Conservation (phyloP, 768 basidiomycete species). For the Cyclocybe cylindracea region DNA sequence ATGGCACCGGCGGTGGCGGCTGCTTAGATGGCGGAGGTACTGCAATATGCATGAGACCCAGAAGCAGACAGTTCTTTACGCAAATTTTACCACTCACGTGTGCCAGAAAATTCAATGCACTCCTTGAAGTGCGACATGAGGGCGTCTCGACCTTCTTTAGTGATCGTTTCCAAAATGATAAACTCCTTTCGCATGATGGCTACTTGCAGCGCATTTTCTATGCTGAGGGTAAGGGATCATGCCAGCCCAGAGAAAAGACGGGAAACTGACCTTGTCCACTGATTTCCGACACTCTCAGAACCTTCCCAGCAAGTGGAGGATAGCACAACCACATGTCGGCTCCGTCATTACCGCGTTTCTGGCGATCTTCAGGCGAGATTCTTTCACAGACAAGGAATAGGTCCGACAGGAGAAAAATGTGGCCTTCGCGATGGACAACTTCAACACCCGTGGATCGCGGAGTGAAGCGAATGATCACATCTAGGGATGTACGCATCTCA, state of each 20-base stretch:
- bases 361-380: conserved; percentile 68
- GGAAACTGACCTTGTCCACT: conserved; percentile 55
- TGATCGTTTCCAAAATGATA: conserved; percentile 64
- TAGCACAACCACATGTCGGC: conserved; percentile 92
- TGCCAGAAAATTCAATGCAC: conserved; percentile 80
- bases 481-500: conserved; percentile 69
- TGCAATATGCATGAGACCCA: conserved; percentile 19
- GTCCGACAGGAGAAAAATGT: conserved; percentile 89
- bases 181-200: conserved; percentile 89
- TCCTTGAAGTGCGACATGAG: conserved; percentile 75
- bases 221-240: background rate
- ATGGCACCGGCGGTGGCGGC: conserved; percentile 68
- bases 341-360: conserved; percentile 48
- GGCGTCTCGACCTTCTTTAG: conserved; percentile 56
- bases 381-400: conserved; percentile 89
- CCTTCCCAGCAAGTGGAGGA: conserved; percentile 94
- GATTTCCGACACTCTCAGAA: conserved; percentile 70
- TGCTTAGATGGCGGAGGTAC: conserved; percentile 62
- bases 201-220: conserved; percentile 75
- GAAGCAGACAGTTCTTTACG: background rate
- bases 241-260: background rate
- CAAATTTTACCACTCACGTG: conserved; percentile 48
- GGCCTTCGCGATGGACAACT: conserved; percentile 74
- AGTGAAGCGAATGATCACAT: conserved; percentile 75
- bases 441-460: conserved; percentile 75